Conservation (phyloP, 352 stramenopile genomes). For the Pythium monospermum region DNA sequence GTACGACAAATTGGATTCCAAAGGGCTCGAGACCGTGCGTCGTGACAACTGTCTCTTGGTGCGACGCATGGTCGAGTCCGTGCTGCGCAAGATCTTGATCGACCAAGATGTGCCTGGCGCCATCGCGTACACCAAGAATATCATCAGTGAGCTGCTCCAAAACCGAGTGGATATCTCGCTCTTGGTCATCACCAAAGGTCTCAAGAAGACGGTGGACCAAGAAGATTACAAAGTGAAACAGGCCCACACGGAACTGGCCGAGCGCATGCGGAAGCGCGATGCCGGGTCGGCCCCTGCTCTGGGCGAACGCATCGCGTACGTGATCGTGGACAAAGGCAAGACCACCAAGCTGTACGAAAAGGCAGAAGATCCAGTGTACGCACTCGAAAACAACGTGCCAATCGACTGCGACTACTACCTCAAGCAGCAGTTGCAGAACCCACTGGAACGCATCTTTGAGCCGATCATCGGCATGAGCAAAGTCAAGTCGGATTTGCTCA, state of each 20-base stretch:
- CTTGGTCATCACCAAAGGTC: constrained; percentile 98
- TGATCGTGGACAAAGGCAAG: constrained; percentile 98
- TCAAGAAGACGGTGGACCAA: constrained; percentile 98
- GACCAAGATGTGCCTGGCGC: constrained; percentile 94
- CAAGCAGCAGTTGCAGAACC: constrained; percentile 98
- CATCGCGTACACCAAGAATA: constrained; percentile 96
- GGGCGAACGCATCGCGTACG: constrained; percentile 98
- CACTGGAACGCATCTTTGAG: constrained; percentile 98
- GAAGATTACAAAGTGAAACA: constrained; percentile 99
- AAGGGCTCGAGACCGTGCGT: constrained; percentile 98
- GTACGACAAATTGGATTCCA: constrained; percentile 99
- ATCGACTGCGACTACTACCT: constrained; percentile 99
- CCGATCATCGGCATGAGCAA: constrained; percentile 95
- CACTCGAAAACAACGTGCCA: constrained; percentile 97
- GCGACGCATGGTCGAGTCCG: constrained; percentile 96
- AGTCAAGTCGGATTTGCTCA: constrained; percentile 88
- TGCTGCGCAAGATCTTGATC: constrained; percentile 98
- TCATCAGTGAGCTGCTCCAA: constrained; percentile 98
- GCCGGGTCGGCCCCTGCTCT: constrained; percentile 95
- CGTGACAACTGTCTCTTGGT: constrained; percentile 99
- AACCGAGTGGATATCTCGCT: constrained; percentile 99
- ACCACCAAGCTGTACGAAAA: constrained; percentile 96
- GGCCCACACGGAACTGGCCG: constrained; percentile 97
- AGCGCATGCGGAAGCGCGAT: constrained; percentile 98
- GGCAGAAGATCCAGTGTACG: constrained; percentile 98